Evolutionary conservation across 2,329 filamentous ascomycete genomes (phyloP).

Genomic region (Metarhizium anisopliae): DNA sequence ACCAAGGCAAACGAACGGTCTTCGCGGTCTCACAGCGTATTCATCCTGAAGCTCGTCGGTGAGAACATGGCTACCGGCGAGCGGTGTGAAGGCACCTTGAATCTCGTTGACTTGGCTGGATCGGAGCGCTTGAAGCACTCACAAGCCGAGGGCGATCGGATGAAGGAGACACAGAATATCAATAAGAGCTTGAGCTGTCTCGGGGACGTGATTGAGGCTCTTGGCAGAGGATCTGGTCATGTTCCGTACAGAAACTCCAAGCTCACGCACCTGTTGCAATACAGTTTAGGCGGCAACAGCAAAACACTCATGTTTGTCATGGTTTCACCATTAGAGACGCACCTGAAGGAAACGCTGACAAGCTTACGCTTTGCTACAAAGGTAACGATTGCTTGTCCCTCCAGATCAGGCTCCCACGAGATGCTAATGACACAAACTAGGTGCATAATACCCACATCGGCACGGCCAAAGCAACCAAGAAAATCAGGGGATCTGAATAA

Average conservation of each 20-base stretch:
- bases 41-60: slow-evolving; percentile 75
- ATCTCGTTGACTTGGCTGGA: slow-evolving; percentile 90
- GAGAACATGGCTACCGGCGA: slow-evolving; percentile 69
- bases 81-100: slow-evolving; percentile 84
- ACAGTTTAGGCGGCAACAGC: slow-evolving; percentile 87
- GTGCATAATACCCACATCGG: slow-evolving; percentile 89
- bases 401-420: background rate
- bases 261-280: slow-evolving; percentile 90
- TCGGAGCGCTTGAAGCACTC: slow-evolving; percentile 86
- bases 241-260: slow-evolving; percentile 96
- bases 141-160: slow-evolving; percentile 73
- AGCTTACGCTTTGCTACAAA: slow-evolving; percentile 95
- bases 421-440: slow-evolving; percentile 24
- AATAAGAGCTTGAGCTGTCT: slow-evolving; percentile 90
- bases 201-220: slow-evolving; percentile 86
- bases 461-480: slow-evolving; percentile 69
- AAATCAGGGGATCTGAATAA: slow-evolving; percentile 34
- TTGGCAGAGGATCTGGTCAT: slow-evolving; percentile 77
- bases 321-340: slow-evolving; percentile 84
- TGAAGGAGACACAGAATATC: slow-evolving; percentile 94
- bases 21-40: slow-evolving; percentile 90
- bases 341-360: slow-evolving; percentile 86
- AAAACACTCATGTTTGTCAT: slow-evolving; percentile 99
- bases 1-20: slow-evolving; percentile 97
- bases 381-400: slow-evolving; percentile 37